A percentile compares a stretch with the other conserved stretches of the same genome.
phyloP scores from a whole-genome alignment of 2,329 filamentous ascomycete genomes.

The Penicillium glabrum region DNA sequence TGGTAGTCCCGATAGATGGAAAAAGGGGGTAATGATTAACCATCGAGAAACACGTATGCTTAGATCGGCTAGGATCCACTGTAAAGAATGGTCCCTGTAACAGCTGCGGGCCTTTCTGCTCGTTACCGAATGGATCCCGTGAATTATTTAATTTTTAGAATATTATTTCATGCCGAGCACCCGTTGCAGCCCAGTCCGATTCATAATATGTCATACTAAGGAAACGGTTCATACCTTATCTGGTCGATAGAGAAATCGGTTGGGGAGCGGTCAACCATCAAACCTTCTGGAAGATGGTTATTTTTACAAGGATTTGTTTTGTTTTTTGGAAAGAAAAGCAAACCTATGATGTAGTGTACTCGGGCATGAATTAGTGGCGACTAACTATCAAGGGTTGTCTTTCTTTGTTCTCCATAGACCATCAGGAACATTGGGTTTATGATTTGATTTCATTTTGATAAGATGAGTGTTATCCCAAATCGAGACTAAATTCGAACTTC shows the following conservation, averaged over 20 bases:
- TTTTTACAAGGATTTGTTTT: background rate
- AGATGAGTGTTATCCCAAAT: background rate
- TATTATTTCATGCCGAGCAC: constrained; percentile 12
- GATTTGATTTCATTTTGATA: background rate
- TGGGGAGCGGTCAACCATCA: constrained; percentile 19
- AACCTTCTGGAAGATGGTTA: background rate
- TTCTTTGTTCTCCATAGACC: background rate
- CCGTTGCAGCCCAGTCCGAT: constrained; percentile 14
- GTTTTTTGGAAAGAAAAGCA: background rate
- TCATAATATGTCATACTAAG: constrained; percentile 11
- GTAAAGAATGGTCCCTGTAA: constrained; percentile 12
- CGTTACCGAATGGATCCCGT: constrained; percentile 5
- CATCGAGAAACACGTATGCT: constrained; percentile 6
- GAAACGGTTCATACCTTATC: background rate
- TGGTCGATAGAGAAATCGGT: constrained; percentile 14
- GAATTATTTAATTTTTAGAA: background rate
- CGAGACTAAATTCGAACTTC: background rate
- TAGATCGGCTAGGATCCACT: constrained; percentile 10
- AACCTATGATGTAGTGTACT: too few species aligned
- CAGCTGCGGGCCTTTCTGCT: constrained; percentile 1
- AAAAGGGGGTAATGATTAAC: constrained; percentile 19
- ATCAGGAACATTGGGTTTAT: background rate
- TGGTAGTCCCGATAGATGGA: constrained; percentile 14
- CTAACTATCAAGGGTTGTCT: background rate
- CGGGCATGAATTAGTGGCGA: background rate